Evolutionary conservation across 176 grass and related monocot genomes (phyloP).

Genomic region (Chrysopogon serrulatus): DNA sequence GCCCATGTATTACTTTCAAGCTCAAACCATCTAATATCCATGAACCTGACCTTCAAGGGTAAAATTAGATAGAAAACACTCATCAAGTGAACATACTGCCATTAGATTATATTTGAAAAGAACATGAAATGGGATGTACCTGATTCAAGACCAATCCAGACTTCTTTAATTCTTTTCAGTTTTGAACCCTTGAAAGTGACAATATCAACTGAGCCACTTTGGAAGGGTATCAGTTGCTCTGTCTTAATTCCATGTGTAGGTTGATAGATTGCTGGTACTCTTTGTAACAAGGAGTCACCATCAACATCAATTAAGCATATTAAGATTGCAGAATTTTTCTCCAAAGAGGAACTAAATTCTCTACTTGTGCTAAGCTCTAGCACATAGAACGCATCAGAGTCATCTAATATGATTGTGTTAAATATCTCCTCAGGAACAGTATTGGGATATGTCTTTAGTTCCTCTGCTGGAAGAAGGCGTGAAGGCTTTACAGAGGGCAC

Average conservation of each 20-base stretch:
- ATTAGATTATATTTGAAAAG: neutral
- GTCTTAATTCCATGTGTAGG: slow-evolving; percentile 14
- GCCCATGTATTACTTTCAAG: slow-evolving; percentile 66
- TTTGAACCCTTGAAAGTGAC: slow-evolving; percentile 63
- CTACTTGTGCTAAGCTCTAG: slow-evolving; percentile 71
- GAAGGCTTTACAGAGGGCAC: slow-evolving; percentile 59
- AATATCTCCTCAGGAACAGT: slow-evolving; percentile 48
- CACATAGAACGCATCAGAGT: slow-evolving; percentile 64
- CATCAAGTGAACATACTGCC: neutral
- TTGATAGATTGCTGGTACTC: slow-evolving; percentile 48
- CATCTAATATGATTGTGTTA: slow-evolving; percentile 41
- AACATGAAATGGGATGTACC: slow-evolving; percentile 1
- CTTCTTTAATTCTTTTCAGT: slow-evolving; percentile 60
- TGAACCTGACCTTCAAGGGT: slow-evolving; percentile 71
- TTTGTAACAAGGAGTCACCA: slow-evolving; percentile 69
- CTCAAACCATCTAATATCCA: slow-evolving; percentile 76
- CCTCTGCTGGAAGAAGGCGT: slow-evolving; percentile 52
- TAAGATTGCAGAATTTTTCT: slow-evolving; percentile 67
- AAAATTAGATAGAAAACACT: slow-evolving; percentile 6
- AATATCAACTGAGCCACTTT: slow-evolving; percentile 61
- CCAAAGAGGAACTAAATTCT: slow-evolving; percentile 73
- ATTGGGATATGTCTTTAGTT: slow-evolving; percentile 39
- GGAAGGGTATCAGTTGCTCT: slow-evolving; percentile 43
- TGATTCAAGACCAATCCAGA: slow-evolving; percentile 97
- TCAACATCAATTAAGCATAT: slow-evolving; percentile 61